Evolutionary conservation across 371 early-diverging fungal species (phyloP).

Genomic region (Coemansia sp.): DNA sequence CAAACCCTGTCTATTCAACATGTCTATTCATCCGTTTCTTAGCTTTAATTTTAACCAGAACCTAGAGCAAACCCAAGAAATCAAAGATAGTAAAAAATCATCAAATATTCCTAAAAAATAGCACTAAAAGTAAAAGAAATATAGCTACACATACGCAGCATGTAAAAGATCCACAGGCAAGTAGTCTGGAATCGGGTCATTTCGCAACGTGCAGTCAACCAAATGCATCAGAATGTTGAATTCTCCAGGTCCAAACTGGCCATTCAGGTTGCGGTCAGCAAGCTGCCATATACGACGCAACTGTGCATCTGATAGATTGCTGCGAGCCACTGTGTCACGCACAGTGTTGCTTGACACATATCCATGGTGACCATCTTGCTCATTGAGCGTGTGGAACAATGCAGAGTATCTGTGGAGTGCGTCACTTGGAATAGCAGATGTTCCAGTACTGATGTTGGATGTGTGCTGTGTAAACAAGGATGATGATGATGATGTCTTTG

Average conservation of each 20-base stretch:
- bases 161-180: slow-evolving; percentile 32
- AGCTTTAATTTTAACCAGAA: no score
- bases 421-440: slow-evolving; percentile 14
- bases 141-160: slow-evolving; percentile 20
- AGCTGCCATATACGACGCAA: slow-evolving; percentile 37
- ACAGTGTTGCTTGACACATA: slow-evolving; percentile 24
- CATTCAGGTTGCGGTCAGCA: slow-evolving; percentile 36
- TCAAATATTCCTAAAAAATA: neutral
- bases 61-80: no score
- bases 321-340: slow-evolving; percentile 18
- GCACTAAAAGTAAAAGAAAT: neutral
- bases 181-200: slow-evolving; percentile 28
- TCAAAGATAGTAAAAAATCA: neutral
- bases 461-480: slow-evolving; percentile 3
- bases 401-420: slow-evolving; percentile 22
- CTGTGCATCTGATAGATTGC: slow-evolving; percentile 25
- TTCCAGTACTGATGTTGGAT: neutral
- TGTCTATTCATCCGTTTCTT: no score
- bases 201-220: slow-evolving; percentile 24
- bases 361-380: slow-evolving; percentile 19
- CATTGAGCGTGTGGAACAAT: slow-evolving; percentile 29
- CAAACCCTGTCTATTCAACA: no score
- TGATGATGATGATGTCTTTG: neutral
- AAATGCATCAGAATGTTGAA: slow-evolving; percentile 42
- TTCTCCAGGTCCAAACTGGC: slow-evolving; percentile 34